Base-by-base conservation (phyloP, 177 flowering plant species). In the Vitis hybrid region DNA sequence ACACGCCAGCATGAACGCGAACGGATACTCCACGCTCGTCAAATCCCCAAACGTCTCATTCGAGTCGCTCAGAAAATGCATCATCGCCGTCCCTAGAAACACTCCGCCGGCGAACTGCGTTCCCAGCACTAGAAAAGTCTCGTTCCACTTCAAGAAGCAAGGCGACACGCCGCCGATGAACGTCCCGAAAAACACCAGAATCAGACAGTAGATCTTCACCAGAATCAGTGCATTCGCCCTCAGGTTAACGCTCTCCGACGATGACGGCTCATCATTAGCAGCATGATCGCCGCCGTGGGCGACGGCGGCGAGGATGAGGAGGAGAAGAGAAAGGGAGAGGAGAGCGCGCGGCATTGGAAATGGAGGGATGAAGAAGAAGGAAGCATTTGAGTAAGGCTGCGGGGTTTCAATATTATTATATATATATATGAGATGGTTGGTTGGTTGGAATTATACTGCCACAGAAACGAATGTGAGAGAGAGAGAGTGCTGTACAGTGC, bases 91-190 rank as follows among this genome's bases (percentile, higher is more conserved):
- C 17, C 89, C 93, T 50, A 92, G 57, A 67, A 92, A 90, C 65
- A 91, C 92, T 10, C 97, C 94, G 14, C 95, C 94, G 7, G 96
- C 92, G 62, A 92, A 92, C 66, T 92, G 95, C 4, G 94, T 92
- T 1, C 97, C 95, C 48, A 88, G 26, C 19, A 85, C 79, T 68
- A 90, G 69, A 66, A 89, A 89, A 26, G 82, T 84, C 69, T 90
- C 91, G 68, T 84, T 83, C 97, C 95, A 92, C 72, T 86, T 89
- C 65, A 89, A 23, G 64, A 92, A 86, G 60, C 81, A 92, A 0
- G 97, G 97, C 0, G 95, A 89, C 1, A 92, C 69, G 3, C 96
- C 96, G 2, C 87, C 89, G 2, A 76, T 17, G 30, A 92, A 92
- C 0, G 94, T 91, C 3, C 83, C 87, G 2, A 81, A 39, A 51